These are phyloP conservation scores for Apiotrichum akiyoshidainum DNA, from an alignment of 1,284 basidiomycete genomes.

Conservation along the genomic window DNA sequence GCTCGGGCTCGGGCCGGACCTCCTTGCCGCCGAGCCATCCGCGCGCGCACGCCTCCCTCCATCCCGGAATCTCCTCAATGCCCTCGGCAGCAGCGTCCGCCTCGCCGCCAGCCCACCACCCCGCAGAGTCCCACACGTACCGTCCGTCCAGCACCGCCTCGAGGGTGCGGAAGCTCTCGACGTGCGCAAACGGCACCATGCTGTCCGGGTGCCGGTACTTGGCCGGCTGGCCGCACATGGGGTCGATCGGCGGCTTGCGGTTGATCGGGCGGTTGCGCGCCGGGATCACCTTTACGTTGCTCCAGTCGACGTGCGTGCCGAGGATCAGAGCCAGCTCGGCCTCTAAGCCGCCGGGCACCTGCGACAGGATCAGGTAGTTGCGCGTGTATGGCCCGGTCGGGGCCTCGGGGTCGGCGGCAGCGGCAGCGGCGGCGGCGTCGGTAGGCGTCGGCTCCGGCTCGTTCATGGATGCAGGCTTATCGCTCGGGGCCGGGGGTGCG, in stretches of 20 bases:
- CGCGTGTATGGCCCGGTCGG: constrained; percentile 37
- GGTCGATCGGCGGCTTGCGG: constrained; percentile 47
- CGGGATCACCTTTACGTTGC: constrained; percentile 45
- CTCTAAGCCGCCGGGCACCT: constrained; percentile 46
- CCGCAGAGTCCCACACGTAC: constrained; percentile 36
- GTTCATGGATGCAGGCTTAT: not conserved
- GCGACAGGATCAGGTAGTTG: constrained; percentile 52
- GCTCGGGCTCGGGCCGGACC: constrained; percentile 6
- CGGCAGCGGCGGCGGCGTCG: not conserved
- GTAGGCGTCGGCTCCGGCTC: not conserved
- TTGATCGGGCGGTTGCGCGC: constrained; percentile 49
- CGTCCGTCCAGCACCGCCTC: constrained; percentile 33
- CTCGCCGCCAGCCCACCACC: constrained; percentile 42
- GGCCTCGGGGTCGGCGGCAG: constrained; percentile 1
- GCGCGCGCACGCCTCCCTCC: constrained; percentile 33
- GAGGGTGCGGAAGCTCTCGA: constrained; percentile 49
- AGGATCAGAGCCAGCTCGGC: constrained; percentile 51
- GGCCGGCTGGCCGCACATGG: constrained; percentile 53
- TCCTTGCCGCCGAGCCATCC: constrained; percentile 35
- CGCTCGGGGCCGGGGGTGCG: not conserved
- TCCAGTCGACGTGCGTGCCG: constrained; percentile 54
- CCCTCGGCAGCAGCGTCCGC: constrained; percentile 38
- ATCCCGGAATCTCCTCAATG: constrained; percentile 34
- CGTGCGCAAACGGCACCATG: constrained; percentile 50
- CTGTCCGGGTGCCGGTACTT: constrained; percentile 53